phyloP scores from a whole-genome alignment of 345 rosid species.

The Garcia nutans region DNA sequence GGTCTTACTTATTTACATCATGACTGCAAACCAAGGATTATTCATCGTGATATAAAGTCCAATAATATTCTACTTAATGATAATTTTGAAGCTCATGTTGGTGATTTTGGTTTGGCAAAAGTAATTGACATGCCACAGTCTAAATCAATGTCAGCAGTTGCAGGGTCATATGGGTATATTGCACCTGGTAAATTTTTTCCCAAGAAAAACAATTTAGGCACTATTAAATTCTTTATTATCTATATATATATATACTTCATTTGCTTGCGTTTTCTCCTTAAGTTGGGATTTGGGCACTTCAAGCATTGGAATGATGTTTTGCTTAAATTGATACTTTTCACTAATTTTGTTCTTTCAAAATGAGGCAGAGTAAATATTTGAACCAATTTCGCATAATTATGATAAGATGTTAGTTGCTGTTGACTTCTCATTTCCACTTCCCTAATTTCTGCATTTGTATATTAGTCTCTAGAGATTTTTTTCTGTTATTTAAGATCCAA shows the following conservation, averaged over 20 bases:
- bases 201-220: no score
- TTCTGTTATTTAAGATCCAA: no score
- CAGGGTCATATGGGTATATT: constrained; percentile 89
- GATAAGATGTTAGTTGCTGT: not conserved
- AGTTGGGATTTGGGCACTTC: not conserved
- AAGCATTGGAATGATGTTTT: not conserved
- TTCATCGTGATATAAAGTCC: constrained; percentile 82
- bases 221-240: no score
- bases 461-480: no score
- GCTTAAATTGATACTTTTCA: not conserved
- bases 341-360: no score
- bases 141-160: constrained; percentile 82
- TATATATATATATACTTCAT: no score
- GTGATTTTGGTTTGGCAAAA: constrained; percentile 85
- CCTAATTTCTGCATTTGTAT: no score
- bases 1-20: constrained; percentile 76
- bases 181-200: constrained; percentile 60
- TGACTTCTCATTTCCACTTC: not conserved
- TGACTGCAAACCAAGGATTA: constrained; percentile 72
- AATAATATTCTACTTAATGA: constrained; percentile 79
- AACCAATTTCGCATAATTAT: not conserved
- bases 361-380: not conserved
- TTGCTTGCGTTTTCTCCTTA: no score
- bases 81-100: constrained; percentile 72
- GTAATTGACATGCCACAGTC: constrained; percentile 68